Conservation (phyloP, 2,329 filamentous ascomycete species). For the Microcyclosporella mali region DNA sequence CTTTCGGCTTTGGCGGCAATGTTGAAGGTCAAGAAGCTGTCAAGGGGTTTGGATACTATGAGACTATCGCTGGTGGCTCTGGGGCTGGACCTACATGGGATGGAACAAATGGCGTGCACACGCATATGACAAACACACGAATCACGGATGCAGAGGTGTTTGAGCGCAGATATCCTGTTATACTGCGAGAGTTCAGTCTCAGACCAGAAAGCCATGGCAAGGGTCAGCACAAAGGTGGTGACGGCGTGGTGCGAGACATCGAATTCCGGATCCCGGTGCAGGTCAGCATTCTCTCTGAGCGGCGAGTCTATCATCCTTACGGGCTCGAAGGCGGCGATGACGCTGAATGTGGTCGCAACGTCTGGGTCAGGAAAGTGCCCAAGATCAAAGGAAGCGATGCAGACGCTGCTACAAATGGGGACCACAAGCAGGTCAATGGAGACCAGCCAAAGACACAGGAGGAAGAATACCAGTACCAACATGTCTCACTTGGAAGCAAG, state of each 20-base stretch:
- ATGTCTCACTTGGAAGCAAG: conserved; percentile 70
- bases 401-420: conserved; percentile 15
- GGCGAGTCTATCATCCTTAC: conserved; percentile 71
- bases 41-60: conserved; percentile 81
- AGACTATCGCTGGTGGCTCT: conserved; percentile 73
- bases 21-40: conserved; percentile 51
- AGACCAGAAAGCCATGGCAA: conserved; percentile 56
- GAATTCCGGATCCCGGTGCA: conserved; percentile 74
- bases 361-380: conserved; percentile 71
- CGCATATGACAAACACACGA: conserved; percentile 79
- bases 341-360: conserved; percentile 70
- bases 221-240: conserved; percentile 64
- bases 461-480: conserved; percentile 39
- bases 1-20: conserved; percentile 73
- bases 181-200: conserved; percentile 64
- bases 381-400: conserved; percentile 30
- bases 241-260: conserved; percentile 72
- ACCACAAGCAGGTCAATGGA: conserved; percentile 7
- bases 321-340: conserved; percentile 78
- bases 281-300: conserved; percentile 70
- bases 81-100: conserved; percentile 69
- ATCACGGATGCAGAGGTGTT: conserved; percentile 78
- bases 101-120: conserved; percentile 70
- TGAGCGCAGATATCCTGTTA: conserved; percentile 68
- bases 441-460: conserved; percentile 13